phyloP scores from a whole-genome alignment of 2,329 filamentous ascomycete species.

The Beauveria scarabaeidicola region DNA sequence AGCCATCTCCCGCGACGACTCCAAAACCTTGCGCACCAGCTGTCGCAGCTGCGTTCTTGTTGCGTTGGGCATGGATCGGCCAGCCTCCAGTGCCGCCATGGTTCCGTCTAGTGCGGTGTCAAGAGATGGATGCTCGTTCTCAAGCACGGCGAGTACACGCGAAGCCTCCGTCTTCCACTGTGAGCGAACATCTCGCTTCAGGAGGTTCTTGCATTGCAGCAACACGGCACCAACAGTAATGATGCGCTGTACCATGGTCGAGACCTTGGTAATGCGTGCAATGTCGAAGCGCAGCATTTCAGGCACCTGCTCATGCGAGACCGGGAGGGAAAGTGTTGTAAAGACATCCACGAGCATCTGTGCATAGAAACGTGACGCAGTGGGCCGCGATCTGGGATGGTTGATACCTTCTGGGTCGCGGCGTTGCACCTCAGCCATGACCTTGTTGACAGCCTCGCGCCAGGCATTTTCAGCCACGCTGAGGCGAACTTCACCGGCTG shows the following conservation, averaged over 20 bases:
- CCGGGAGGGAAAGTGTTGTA: constrained; percentile 57
- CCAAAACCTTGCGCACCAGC: constrained; percentile 48
- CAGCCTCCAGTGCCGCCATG: constrained; percentile 54
- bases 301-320: constrained; percentile 49
- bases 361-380: constrained; percentile 62
- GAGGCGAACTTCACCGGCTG: constrained; percentile 45
- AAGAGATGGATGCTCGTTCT: constrained; percentile 41
- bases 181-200: constrained; percentile 70
- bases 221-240: constrained; percentile 67
- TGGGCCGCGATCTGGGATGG: constrained; percentile 53
- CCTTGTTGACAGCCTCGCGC: constrained; percentile 53
- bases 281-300: constrained; percentile 67
- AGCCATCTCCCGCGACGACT: constrained; percentile 39
- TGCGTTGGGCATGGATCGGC: constrained; percentile 55
- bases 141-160: constrained; percentile 62
- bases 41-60: constrained; percentile 52
- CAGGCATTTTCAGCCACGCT: constrained; percentile 57
- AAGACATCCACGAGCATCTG: constrained; percentile 69
- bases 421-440: constrained; percentile 56
- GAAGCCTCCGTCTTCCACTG: constrained; percentile 69
- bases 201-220: constrained; percentile 71
- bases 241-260: constrained; percentile 42
- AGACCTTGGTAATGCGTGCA: constrained; percentile 45
- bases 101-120: constrained; percentile 51
- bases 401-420: constrained; percentile 62